Evolutionary conservation across 768 basidiomycete species (phyloP), one percentile per base, ranked within the genome.

Genomic region (Leccinum arenicola): DNA sequence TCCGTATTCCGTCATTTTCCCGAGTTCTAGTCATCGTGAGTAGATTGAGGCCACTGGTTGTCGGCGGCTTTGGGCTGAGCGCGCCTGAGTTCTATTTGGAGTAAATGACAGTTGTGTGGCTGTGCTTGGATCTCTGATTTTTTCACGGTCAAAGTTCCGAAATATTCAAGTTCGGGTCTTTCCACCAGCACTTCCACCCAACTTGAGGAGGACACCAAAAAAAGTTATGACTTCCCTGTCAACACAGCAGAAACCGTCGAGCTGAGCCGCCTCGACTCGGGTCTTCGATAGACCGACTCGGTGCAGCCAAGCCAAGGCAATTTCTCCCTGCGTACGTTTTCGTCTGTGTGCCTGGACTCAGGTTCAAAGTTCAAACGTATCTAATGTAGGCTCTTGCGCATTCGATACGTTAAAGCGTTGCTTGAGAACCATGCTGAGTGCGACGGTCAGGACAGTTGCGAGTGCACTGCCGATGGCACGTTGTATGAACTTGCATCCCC

Each of bases 181-280:
- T 38, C 56, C 56, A 38, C 29, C 55, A 3, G 57, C 57, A 15
- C 15, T 38, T 57, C 58, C 52, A 58, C 25, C 35, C 50, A 35
- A 51, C 56, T 33, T 10, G 12, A 43, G 45, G 58, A 54, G 33
- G 27, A 27, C 27, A 19, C 23, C 31, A 33, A 50, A 50, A 43
- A 19, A 7, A 35, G 11, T 35, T 14, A 21, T 27, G 23, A n/a
- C 25, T 19, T 35, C 48, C 54, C 40, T n/a, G 27, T 51, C 48
- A 33, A 51, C 35, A 61, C 58, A 60, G 59, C 54, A 59, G 31
- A 38, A 25, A 35, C 35, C 19, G 27, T 40, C 35, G 8, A 50
- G 31, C 48, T 31, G 43, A 51, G 35, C 38, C 6, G 35, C 35
- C 17, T 21, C 9, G 21, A 17, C 47, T 43, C n/a, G n/a, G 40